Conservation (phyloP, 768 basidiomycete species). For the Lentinula lateritia region DNA sequence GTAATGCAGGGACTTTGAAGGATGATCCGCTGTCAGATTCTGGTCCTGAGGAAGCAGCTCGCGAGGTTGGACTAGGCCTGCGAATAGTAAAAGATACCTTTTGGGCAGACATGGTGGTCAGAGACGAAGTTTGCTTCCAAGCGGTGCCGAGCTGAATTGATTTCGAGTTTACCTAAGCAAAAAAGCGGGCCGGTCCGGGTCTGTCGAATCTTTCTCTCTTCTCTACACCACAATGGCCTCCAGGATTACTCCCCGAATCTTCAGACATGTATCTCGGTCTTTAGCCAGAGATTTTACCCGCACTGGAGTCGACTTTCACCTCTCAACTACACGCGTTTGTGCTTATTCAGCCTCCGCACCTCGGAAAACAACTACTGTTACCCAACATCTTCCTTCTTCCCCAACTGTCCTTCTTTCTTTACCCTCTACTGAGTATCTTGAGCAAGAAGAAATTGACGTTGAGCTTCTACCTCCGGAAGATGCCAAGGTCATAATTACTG, state of each 20-base stretch:
- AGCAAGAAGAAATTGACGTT: slow-evolving; percentile 58
- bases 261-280: neutral
- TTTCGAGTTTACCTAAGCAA: too few relatives aligned
- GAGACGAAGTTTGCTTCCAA: neutral
- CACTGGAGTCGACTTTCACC: neutral
- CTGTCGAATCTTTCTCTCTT: neutral
- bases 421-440: slow-evolving; percentile 49
- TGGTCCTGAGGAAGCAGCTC: slow-evolving; percentile 55
- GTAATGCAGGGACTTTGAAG: slow-evolving; percentile 59
- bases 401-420: slow-evolving; percentile 44
- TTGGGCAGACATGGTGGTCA: slow-evolving; percentile 18
- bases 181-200: too few relatives aligned
- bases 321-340: slow-evolving; percentile 3
- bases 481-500: slow-evolving; percentile 56
- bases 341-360: slow-evolving; percentile 15
- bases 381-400: slow-evolving; percentile 36
- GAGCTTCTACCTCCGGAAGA: slow-evolving; percentile 50
- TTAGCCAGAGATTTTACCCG: neutral
- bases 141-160: too few relatives aligned
- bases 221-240: slow-evolving; percentile 2
- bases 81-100: slow-evolving; percentile 84
- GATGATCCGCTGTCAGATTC: slow-evolving; percentile 49
- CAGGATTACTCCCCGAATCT: neutral
- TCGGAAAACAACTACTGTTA: slow-evolving; percentile 26
- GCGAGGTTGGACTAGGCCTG: slow-evolving; percentile 66